Base-by-base conservation (phyloP, 768 basidiomycete species). In the Strobilomyces confusus region DNA sequence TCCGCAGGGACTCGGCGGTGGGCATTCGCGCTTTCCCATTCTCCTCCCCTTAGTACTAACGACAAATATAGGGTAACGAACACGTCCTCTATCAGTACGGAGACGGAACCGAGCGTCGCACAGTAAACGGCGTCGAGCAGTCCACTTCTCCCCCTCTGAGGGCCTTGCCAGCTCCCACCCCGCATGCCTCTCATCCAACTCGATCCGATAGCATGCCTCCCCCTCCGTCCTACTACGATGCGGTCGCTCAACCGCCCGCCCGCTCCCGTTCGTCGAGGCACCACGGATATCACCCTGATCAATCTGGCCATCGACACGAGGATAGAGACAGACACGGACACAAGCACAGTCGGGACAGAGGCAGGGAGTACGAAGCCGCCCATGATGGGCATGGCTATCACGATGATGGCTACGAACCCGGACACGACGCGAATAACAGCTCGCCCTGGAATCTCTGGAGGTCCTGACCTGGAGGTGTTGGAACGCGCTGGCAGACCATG, bases 91-190 rank as follows among this genome's bases (percentile, higher is more conserved):
- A 82, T 48, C 82, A 75, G 9, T 80, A 78, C 51, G 80, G 83
- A 6, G 86, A 90, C 50, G 89, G 89, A 9, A 79, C 80, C 40
- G 77, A 87, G 62, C 71, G 81, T 3, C 76, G 77, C 61, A 84
- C 80, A 15, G 73, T 92, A 60, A 89, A 92, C 52, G 89, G 89
- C 12, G 66, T 86, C 29, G 76, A 79, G 12, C 78, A 77, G 48
- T 49, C 67, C 4, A 30, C 58, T 4, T 19, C 58, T 20, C 53
- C 55, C 30, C 45, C 56, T 32, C 36, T 1, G 17, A 62, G 56
- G 49, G 58, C 60, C 15, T 43, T 69, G 5, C 55, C 23, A 13
- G 12, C 49, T 9, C 44, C 42, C 23, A 44, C 54, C 1, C 54
- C 52, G 12, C 52, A 52, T 30, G 49, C 22, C 25, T 5, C 51